These are phyloP conservation scores for Eruca vesicaria DNA, from an alignment of 441 rosid genomes.

Conservation along the genomic window DNA sequence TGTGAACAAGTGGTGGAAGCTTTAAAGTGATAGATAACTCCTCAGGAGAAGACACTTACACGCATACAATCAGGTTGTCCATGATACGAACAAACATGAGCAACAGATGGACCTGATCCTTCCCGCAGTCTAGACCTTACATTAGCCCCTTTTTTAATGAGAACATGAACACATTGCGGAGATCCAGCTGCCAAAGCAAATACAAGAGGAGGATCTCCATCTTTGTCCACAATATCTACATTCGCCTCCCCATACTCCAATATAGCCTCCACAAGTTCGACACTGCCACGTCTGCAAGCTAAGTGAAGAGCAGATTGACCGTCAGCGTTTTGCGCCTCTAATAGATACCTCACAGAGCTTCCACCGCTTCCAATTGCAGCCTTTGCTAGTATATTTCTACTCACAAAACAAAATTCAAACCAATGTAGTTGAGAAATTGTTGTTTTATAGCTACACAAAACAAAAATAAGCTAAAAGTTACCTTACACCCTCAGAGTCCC, in stretches of 20 bases:
- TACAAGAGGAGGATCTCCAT: constrained; percentile 98
- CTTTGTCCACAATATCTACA: constrained; percentile 91
- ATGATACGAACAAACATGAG: constrained; percentile 99
- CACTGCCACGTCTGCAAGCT: constrained; percentile 98
- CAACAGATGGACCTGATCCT: constrained; percentile 95
- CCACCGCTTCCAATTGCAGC: constrained; percentile 61
- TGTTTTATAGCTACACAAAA: constrained; percentile 9
- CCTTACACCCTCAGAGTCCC: constrained; percentile 84
- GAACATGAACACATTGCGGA: constrained; percentile 91
- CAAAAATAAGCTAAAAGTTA: constrained; percentile 26
- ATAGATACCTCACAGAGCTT: constrained; percentile 48
- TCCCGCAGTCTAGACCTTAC: constrained; percentile 89
- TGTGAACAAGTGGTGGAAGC: constrained; percentile 1
- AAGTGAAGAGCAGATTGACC: constrained; percentile 98
- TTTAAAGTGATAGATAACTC: constrained; percentile 15
- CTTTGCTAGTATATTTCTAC: constrained; percentile 77
- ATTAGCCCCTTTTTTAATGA: constrained; percentile 77
- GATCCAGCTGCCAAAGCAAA: constrained; percentile 99
- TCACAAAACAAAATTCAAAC: constrained; percentile 12
- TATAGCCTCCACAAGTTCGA: constrained; percentile 80
- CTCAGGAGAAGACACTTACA: constrained; percentile 49
- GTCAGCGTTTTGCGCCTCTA: constrained; percentile 89
- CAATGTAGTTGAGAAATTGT: constrained; percentile 20
- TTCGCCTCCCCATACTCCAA: constrained; percentile 68
- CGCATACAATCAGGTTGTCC: constrained; percentile 99